Conservation (phyloP, 768 basidiomycete species). For the Coprinellus micaceus region DNA sequence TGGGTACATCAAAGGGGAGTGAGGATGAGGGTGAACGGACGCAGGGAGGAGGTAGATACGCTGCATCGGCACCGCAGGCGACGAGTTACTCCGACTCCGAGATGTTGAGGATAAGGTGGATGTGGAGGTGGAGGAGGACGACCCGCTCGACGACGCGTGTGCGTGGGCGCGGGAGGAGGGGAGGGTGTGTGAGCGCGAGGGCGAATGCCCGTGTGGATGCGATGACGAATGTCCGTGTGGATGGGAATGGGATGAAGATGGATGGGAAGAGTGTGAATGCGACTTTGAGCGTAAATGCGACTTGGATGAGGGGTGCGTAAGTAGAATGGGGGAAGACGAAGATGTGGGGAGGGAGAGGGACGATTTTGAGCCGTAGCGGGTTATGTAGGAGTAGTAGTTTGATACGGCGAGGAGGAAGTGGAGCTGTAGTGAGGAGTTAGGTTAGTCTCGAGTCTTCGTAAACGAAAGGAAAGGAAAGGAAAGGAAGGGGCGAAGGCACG, state of each 20-base stretch:
- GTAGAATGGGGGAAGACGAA: too few species aligned
- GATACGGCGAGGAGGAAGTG: conserved; percentile 75
- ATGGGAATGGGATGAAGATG: not conserved
- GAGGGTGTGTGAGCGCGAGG: too few species aligned
- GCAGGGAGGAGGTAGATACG: conserved; percentile 60
- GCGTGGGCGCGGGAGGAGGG: too few species aligned
- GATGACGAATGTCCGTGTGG: too few species aligned
- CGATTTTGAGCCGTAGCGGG: conserved; percentile 31
- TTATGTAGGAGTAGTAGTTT: conserved; percentile 56
- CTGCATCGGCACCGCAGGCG: conserved; percentile 29
- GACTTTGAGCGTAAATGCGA: too few species aligned
- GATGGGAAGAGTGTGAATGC: too few species aligned
- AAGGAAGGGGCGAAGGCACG: too few species aligned
- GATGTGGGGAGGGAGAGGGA: too few species aligned
- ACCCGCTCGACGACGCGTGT: not conserved
- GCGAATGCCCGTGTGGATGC: too few species aligned
- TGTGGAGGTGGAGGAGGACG: conserved; percentile 10
- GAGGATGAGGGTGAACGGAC: too few species aligned
- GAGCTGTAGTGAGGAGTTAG: conserved; percentile 38
- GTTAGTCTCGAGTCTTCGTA: not conserved
- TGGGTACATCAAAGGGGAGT: too few species aligned
- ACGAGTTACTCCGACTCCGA: conserved; percentile 14
- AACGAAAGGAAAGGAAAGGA: not conserved
- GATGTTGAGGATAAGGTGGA: conserved; percentile 19
- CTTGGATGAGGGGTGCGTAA: too few species aligned